Conservation (phyloP, 352 stramenopile species). For the Peronospora belbahrii region DNA sequence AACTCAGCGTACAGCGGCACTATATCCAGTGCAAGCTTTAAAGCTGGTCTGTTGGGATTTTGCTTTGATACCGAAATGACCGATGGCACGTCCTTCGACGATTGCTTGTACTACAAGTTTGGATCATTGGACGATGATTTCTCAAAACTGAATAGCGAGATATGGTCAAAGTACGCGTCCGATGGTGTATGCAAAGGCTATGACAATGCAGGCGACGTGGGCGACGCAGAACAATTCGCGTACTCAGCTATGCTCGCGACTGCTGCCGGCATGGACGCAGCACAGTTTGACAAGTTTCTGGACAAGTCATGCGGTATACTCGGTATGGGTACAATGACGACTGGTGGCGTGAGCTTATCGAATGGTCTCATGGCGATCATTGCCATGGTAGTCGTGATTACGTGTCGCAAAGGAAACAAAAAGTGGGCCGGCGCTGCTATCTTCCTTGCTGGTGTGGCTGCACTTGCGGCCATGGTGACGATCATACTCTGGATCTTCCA, state of each 20-base stretch:
- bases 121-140: background rate
- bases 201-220: slow-evolving; percentile 21
- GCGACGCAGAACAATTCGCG: slow-evolving; percentile 14
- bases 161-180: slow-evolving; percentile 36
- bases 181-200: slow-evolving; percentile 46
- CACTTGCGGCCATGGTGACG: slow-evolving; percentile 13
- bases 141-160: background rate
- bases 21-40: slow-evolving; percentile 17
- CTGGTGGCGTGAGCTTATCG: slow-evolving; percentile 33
- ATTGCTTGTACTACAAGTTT: background rate
- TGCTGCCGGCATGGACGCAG: slow-evolving; percentile 33
- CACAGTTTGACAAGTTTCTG: slow-evolving; percentile 50
- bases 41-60: slow-evolving; percentile 16
- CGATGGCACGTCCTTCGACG: slow-evolving; percentile 27
- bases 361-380: slow-evolving; percentile 40
- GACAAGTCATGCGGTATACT: slow-evolving; percentile 43
- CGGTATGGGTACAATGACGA: slow-evolving; percentile 35
- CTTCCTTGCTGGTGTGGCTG: slow-evolving; percentile 12
- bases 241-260: slow-evolving; percentile 35
- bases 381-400: slow-evolving; percentile 42
- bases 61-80: slow-evolving; percentile 44
- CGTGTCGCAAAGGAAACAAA: slow-evolving; percentile 25
- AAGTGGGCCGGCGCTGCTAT: slow-evolving; percentile 15
- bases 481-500: slow-evolving; percentile 42
- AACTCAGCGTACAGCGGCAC: slow-evolving; percentile 7